A percentile compares a stretch with the other conserved stretches of the same genome.
Evolutionary conservation across 148 eudicot genomes (phyloP).

Genomic region (Cornus controversa): DNA sequence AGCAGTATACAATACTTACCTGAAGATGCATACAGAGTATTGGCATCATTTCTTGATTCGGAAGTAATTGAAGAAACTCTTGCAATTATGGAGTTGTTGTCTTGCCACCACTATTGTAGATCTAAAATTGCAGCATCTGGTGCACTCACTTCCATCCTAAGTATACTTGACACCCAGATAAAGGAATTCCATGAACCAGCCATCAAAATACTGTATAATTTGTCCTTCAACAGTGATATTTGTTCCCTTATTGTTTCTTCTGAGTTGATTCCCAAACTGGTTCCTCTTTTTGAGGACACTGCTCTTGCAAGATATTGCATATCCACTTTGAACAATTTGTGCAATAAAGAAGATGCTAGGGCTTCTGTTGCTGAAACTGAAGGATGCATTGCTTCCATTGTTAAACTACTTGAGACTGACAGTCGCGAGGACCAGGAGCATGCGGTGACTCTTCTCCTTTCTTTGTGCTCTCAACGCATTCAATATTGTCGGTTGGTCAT

Average conservation of each 20-base stretch:
- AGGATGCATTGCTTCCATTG: constrained; percentile 66
- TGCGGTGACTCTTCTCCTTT: constrained; percentile 56
- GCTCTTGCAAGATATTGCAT: constrained; percentile 48
- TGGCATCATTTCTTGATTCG: constrained; percentile 56
- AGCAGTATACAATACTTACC: constrained; percentile 30
- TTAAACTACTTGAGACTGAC: constrained; percentile 51
- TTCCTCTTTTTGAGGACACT: constrained; percentile 47
- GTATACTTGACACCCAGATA: constrained; percentile 42
- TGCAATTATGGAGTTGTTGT: constrained; percentile 50
- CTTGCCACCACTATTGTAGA: constrained; percentile 26
- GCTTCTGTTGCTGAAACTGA: constrained; percentile 47
- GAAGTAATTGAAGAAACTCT: constrained; percentile 53
- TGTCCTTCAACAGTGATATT: constrained; percentile 38
- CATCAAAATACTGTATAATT: constrained; percentile 50
- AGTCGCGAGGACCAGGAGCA: constrained; percentile 58
- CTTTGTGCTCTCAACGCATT: constrained; percentile 52
- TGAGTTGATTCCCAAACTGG: constrained; percentile 54
- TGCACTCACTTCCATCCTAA: constrained; percentile 40
- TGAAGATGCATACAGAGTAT: constrained; percentile 43
- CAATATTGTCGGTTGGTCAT: constrained; percentile 57
- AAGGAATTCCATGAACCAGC: constrained; percentile 43
- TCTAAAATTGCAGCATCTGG: constrained; percentile 43
- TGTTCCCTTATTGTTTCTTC: constrained; percentile 31
- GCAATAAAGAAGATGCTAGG: constrained; percentile 39
- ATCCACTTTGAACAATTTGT: constrained; percentile 53